Percentiles rank a stretch among this genome's conserved stretches.
phyloP scores from a whole-genome alignment of 352 stramenopile genomes.

The Plasmopara muralis region DNA sequence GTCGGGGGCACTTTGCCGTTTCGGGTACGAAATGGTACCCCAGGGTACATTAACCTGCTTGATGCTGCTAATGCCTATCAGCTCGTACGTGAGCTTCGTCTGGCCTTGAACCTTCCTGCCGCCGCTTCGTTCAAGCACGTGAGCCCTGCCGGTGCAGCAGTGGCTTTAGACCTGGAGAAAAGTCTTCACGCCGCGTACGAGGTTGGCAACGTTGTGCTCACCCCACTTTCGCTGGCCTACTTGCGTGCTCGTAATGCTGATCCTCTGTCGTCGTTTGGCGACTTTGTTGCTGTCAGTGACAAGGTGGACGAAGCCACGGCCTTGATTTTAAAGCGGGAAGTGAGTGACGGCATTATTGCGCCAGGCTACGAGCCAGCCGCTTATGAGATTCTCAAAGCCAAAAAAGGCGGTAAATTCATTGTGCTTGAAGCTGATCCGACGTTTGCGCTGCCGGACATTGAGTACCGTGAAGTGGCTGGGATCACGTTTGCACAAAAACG shows the following conservation, averaged over 20 bases:
- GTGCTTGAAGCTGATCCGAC: slow-evolving; percentile 92
- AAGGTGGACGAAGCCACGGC: slow-evolving; percentile 97
- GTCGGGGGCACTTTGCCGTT: slow-evolving; percentile 77
- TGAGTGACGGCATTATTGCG: slow-evolving; percentile 99
- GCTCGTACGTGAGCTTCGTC: slow-evolving; percentile 94
- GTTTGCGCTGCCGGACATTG: slow-evolving; percentile 90
- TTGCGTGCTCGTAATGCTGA: slow-evolving; percentile 97
- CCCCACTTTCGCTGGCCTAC: slow-evolving; percentile 95
- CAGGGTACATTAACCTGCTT: slow-evolving; percentile 99
- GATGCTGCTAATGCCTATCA: slow-evolving; percentile 99
- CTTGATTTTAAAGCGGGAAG: slow-evolving; percentile 98
- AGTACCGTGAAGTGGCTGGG: slow-evolving; percentile 98
- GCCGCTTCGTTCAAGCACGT: slow-evolving; percentile 99
- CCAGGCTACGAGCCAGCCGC: slow-evolving; percentile 96
- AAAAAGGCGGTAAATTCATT: slow-evolving; percentile 99
- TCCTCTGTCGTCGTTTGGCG: slow-evolving; percentile 98
- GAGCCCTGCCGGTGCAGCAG: slow-evolving; percentile 92
- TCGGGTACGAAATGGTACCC: slow-evolving; percentile 87
- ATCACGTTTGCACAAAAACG: slow-evolving; percentile 98
- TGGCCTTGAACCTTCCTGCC: slow-evolving; percentile 90
- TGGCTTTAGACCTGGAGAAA: slow-evolving; percentile 94
- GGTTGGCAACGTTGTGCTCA: slow-evolving; percentile 86
- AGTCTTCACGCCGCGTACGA: slow-evolving; percentile 94
- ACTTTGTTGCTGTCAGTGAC: slow-evolving; percentile 98
- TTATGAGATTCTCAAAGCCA: slow-evolving; percentile 96